Percentiles rank a stretch among this genome's conserved stretches.
Evolutionary conservation across 2,329 filamentous ascomycete species (phyloP).

Genomic region (Diplodia mutila): DNA sequence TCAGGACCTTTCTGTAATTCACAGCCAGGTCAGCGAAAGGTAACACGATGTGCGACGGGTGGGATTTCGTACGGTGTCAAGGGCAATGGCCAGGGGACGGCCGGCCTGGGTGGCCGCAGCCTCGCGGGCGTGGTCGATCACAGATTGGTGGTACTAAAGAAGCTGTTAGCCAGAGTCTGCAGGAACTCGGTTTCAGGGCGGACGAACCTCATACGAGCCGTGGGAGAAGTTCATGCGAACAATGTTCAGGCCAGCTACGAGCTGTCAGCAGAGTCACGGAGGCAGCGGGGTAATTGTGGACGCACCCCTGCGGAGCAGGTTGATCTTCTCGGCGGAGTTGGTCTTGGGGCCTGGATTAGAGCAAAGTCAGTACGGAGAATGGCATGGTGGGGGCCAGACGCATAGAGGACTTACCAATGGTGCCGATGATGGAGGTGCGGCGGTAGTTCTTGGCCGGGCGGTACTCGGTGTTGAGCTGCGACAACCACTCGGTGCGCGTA

Average conservation of each 20-base stretch:
- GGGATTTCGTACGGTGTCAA: conserved; percentile 65
- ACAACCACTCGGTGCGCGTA: conserved; percentile 71
- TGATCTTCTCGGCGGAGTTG: conserved; percentile 96
- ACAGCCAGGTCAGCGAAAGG: background rate
- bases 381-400: conserved; percentile 1
- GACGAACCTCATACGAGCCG: conserved; percentile 73
- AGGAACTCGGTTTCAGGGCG: background rate
- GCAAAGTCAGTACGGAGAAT: conserved; percentile 26
- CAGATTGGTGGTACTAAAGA: conserved; percentile 91
- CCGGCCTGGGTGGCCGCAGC: conserved; percentile 78
- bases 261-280: conserved; percentile 25
- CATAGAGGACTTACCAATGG: conserved; percentile 67
- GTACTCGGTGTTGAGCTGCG: conserved; percentile 86
- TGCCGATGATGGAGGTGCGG: conserved; percentile 97
- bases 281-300: background rate
- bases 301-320: conserved; percentile 75
- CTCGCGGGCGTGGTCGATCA: conserved; percentile 92
- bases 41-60: background rate
- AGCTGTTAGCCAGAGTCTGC: conserved; percentile 10
- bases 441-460: conserved; percentile 87
- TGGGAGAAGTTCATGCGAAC: conserved; percentile 99
- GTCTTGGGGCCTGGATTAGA: conserved; percentile 78
- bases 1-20: conserved; percentile 72
- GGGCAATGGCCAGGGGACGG: conserved; percentile 91
- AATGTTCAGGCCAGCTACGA: conserved; percentile 83